These are phyloP conservation scores for Rubroboletus satanas DNA, from an alignment of 768 basidiomycete species.

Conservation along the genomic window DNA sequence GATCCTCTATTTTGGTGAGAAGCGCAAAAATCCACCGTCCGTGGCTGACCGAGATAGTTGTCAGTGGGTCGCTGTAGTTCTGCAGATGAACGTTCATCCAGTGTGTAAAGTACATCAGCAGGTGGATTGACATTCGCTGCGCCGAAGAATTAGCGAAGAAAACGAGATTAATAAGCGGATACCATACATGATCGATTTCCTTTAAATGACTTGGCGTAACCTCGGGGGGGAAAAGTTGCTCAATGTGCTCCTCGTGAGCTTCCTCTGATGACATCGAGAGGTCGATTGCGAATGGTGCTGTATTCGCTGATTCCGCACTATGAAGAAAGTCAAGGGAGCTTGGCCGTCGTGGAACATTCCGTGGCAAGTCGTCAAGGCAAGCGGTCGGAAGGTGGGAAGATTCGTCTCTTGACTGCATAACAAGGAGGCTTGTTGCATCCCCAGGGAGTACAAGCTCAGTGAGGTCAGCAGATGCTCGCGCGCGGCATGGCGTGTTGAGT, in stretches of 20 bases:
- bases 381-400: neutral
- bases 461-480: conserved; percentile 39
- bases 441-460: neutral
- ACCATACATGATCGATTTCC: conserved; percentile 64
- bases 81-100: conserved; percentile 70
- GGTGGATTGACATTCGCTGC: conserved; percentile 66
- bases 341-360: neutral
- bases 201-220: conserved; percentile 55
- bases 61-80: conserved; percentile 34
- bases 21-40: conserved; percentile 77
- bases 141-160: conserved; percentile 8
- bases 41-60: conserved; percentile 51
- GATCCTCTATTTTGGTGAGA: conserved; percentile 64
- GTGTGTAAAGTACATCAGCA: conserved; percentile 80
- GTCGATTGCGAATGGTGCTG: neutral
- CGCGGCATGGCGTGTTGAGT: conserved; percentile 13
- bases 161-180: neutral
- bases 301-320: neutral
- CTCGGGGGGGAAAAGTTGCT: conserved; percentile 41
- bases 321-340: neutral
- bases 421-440: neutral
- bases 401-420: conserved; percentile 1
- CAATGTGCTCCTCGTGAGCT: neutral
- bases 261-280: neutral
- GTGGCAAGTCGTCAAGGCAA: neutral